Evolutionary conservation across 495 filamentous ascomycete genomes (phyloP).

Genomic region (Xylaria nigripes): DNA sequence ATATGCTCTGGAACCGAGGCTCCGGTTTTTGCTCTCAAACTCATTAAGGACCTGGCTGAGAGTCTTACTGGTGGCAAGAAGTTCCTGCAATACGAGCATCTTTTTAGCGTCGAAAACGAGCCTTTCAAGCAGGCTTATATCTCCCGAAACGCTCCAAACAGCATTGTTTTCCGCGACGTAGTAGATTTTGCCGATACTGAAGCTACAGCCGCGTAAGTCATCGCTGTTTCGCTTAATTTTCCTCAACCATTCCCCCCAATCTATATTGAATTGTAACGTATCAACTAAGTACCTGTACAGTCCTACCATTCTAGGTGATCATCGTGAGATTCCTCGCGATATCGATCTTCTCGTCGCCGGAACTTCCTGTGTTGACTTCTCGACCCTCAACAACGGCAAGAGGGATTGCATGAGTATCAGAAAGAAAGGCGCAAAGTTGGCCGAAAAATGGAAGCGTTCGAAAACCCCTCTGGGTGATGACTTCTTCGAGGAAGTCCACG

Average conservation of each 20-base stretch:
- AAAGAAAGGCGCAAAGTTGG: background rate
- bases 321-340: constrained; percentile 47
- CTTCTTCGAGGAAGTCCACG: constrained; percentile 7
- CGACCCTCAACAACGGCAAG: constrained; percentile 41
- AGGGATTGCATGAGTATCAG: constrained; percentile 17
- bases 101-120: constrained; percentile 74
- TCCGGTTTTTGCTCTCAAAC: constrained; percentile 59
- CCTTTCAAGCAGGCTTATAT: constrained; percentile 77
- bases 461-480: background rate
- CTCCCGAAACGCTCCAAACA: constrained; percentile 53
- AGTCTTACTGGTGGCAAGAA: constrained; percentile 6
- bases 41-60: constrained; percentile 35
- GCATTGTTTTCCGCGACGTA: constrained; percentile 62
- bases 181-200: constrained; percentile 45
- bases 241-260: background rate
- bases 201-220: constrained; percentile 47
- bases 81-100: constrained; percentile 48
- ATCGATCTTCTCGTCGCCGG: constrained; percentile 68
- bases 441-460: constrained; percentile 4
- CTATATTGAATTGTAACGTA: background rate
- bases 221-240: background rate
- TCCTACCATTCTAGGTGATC: constrained; percentile 63
- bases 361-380: constrained; percentile 73
- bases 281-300: constrained; percentile 30
- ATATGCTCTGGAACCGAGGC: constrained; percentile 81